Conservation (phyloP, 2,329 filamentous ascomycete species). For the Trichoderma atrobrunneum region DNA sequence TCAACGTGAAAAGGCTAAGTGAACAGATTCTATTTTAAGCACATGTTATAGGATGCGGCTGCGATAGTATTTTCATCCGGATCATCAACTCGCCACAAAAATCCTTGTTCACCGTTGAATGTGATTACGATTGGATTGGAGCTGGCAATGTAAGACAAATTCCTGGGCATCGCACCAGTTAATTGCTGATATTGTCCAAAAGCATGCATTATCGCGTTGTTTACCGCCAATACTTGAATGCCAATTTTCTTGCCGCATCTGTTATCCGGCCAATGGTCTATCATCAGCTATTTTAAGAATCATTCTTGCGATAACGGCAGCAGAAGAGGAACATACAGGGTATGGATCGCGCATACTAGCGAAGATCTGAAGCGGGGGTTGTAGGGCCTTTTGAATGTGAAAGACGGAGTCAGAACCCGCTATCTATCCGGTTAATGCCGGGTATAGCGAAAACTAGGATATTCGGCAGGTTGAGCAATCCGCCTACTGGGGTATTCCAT, state of each 20-base stretch:
- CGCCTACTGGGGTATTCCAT: neutral
- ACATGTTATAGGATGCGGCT: neutral
- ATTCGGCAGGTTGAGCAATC: neutral
- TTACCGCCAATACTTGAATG: neutral
- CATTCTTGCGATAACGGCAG: neutral
- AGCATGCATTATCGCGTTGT: neutral
- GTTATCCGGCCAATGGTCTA: neutral
- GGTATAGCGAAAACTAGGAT: neutral
- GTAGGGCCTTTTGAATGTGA: neutral
- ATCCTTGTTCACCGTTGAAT: neutral
- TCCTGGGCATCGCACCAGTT: neutral
- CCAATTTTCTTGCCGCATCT: neutral
- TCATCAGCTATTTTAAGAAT: neutral
- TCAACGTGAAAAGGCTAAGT: neutral
- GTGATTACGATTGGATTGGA: neutral
- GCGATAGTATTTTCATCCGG: neutral
- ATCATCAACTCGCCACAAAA: neutral
- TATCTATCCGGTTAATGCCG: neutral
- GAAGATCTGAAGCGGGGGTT: neutral
- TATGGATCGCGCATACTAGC: neutral
- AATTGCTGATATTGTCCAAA: neutral
- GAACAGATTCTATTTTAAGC: neutral
- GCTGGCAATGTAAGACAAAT: neutral
- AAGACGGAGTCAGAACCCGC: neutral
- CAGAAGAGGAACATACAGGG: neutral